These are phyloP conservation scores for Mortierella claussenii DNA, from an alignment of 192 early-diverging fungal genomes.

Conservation along the genomic window DNA sequence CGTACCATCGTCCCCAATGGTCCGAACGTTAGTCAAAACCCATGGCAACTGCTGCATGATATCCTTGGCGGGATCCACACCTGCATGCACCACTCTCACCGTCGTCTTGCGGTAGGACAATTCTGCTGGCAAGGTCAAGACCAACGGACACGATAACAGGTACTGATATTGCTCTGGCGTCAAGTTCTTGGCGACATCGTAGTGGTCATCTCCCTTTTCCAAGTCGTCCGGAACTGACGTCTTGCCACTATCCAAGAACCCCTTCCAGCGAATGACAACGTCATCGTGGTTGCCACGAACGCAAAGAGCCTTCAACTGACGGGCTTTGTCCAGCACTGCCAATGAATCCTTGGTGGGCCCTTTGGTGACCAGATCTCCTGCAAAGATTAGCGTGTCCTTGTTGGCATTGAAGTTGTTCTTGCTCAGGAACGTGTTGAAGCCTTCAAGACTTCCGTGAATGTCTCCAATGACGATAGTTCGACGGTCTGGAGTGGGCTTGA, in stretches of 20 bases:
- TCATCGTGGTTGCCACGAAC: constrained; percentile 85
- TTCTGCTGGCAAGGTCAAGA: constrained; percentile 52
- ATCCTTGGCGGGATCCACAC: constrained; percentile 62
- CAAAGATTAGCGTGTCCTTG: constrained; percentile 68
- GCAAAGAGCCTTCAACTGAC: constrained; percentile 58
- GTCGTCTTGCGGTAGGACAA: constrained; percentile 47
- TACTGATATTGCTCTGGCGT: constrained; percentile 61
- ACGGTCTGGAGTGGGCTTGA: neutral
- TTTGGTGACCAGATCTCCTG: constrained; percentile 75
- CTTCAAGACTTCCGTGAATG: constrained; percentile 69
- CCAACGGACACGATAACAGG: constrained; percentile 63
- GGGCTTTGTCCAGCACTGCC: constrained; percentile 64
- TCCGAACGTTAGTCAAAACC: constrained; percentile 69
- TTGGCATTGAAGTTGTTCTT: constrained; percentile 46
- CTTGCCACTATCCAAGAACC: constrained; percentile 56
- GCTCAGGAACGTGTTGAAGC: constrained; percentile 66
- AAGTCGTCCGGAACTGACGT: constrained; percentile 30
- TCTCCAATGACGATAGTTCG: constrained; percentile 78
- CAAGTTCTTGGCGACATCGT: constrained; percentile 29
- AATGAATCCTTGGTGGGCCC: constrained; percentile 69
- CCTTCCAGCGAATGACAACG: constrained; percentile 67
- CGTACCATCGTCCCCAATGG: constrained; percentile 53
- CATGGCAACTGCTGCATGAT: constrained; percentile 65
- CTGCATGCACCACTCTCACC: constrained; percentile 73
- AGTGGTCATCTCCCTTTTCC: constrained; percentile 54